A percentile compares a stretch with the other conserved stretches of the same genome.
These are phyloP conservation scores for Yarrowia hollandica DNA, from an alignment of 805 yeast species.

Conservation along the genomic window DNA sequence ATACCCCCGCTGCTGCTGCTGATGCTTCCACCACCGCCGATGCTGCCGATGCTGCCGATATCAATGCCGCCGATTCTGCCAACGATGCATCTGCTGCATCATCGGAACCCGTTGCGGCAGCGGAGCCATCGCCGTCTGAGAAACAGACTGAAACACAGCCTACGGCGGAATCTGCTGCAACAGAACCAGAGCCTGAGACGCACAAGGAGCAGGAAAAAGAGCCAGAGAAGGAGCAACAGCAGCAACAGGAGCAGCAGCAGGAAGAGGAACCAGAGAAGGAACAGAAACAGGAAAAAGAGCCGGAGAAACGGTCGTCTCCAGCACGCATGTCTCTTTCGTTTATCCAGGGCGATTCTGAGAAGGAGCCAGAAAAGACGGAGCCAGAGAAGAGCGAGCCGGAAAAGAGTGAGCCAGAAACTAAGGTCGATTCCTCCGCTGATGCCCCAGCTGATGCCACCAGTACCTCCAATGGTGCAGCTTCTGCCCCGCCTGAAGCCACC, in stretches of 20 bases:
- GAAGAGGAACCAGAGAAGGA: background rate
- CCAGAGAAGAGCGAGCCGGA: background rate
- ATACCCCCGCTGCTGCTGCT: background rate
- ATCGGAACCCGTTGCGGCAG: background rate
- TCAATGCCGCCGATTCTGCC: background rate
- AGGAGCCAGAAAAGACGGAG: background rate
- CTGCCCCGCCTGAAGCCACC: no score
- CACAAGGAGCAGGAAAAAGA: no score
- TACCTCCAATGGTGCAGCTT: no score
- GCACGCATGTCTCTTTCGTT: constrained; percentile 30
- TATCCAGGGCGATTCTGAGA: constrained; percentile 3
- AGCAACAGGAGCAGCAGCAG: no score
- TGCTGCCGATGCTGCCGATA: background rate
- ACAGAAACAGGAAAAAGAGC: background rate
- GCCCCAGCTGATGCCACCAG: no score
- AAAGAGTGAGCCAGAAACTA: background rate
- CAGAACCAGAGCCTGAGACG: background rate
- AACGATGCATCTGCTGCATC: background rate
- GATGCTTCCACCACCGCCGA: background rate
- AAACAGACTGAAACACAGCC: no score
- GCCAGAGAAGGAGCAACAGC: no score
- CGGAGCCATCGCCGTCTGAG: no score
- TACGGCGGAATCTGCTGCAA: background rate
- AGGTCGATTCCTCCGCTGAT: no score
- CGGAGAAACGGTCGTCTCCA: constrained; percentile 11